Conservation (phyloP, 2,329 filamentous ascomycete genomes). For the Dissoconium aciculare region DNA sequence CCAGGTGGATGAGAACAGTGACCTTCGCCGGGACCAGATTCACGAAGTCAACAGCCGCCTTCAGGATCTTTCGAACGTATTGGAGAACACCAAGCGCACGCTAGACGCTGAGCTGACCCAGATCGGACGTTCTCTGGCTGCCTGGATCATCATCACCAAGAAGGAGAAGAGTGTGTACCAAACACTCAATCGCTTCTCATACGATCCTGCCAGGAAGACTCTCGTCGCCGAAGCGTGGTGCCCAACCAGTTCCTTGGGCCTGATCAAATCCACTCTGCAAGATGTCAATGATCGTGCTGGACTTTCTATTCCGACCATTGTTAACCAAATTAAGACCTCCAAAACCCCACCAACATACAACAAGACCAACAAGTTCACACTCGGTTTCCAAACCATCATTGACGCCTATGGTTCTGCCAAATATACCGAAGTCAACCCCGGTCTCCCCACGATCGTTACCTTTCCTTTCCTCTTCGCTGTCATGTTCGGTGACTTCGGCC, state of each 20-base stretch:
- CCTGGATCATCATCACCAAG: conserved; percentile 94
- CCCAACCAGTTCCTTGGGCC: conserved; percentile 73
- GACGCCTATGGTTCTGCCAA: conserved; percentile 96
- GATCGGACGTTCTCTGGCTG: conserved; percentile 80
- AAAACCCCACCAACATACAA: conserved; percentile 96
- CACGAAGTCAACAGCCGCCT: conserved; percentile 93
- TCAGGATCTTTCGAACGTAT: conserved; percentile 77
- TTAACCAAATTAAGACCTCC: conserved; percentile 93
- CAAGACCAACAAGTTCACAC: conserved; percentile 96
- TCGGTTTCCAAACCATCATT: conserved; percentile 97
- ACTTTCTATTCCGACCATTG: conserved; percentile 91
- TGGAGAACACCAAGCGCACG: conserved; percentile 88
- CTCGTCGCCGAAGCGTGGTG: conserved; percentile 97
- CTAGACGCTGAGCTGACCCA: conserved; percentile 84
- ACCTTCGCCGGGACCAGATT: conserved; percentile 86
- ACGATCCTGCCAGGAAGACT: conserved; percentile 87
- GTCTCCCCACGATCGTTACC: conserved; percentile 85
- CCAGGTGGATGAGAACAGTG: conserved; percentile 93
- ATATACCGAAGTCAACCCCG: conserved; percentile 93
- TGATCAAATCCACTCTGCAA: conserved; percentile 85
- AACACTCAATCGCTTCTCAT: conserved; percentile 90
- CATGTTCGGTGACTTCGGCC: conserved; percentile 98
- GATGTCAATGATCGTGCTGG: conserved; percentile 95
- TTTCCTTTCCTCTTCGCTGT: conserved; percentile 99
- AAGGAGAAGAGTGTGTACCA: conserved; percentile 98